Evolutionary conservation across 805 yeast genomes (phyloP), one percentile per base, ranked within the genome.

Genomic region (Alloascoidea africana): DNA sequence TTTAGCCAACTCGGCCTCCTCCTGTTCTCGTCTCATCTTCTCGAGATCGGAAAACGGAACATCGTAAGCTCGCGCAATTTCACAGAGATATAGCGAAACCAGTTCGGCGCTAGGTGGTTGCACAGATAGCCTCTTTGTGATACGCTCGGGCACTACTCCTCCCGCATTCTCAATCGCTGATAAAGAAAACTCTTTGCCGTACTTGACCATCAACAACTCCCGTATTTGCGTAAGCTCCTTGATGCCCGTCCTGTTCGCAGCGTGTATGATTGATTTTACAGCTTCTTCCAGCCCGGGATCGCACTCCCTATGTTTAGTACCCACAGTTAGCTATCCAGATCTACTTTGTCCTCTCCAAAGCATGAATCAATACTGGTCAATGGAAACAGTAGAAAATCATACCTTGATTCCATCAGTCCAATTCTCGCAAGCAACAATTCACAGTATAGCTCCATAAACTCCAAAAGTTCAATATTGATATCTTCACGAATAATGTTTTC

Each of bases 401-500:
- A 47, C 51, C 40, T 41, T 15, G 63, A 71, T 16, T 68, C 68
- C 17, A 85, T 51, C 16, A 83, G 60, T 13, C 76, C 67, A 8
- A 80, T 68, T 40, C 96, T 63, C 0, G 95, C 94, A 36, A 80
- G 65, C 15, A 83, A 53, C 3, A 85, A 60, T 55, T 86, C 95
- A 50, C 94, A 78, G 52, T 83, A 83, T 14, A 86, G 59, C 55
- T 86, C 95, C 35, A 85, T 55, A 35, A 72, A 70, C 53, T 86
- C 95, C 38, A 85, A 59, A 16, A 85, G 60, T 56, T 85, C 95
- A 16, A 81, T 70, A 48, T 76, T 72, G 19, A 82, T 71, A 50
- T 85, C 96, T 46, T 83, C 89, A 27, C 87, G 66, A 19, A 86
- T 81, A 40, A 85, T 71, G 47, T 81, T 80, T 52, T 85, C 96